Conservation (phyloP, 176 grass and related monocot genomes). For the Sorghum bicolor region DNA sequence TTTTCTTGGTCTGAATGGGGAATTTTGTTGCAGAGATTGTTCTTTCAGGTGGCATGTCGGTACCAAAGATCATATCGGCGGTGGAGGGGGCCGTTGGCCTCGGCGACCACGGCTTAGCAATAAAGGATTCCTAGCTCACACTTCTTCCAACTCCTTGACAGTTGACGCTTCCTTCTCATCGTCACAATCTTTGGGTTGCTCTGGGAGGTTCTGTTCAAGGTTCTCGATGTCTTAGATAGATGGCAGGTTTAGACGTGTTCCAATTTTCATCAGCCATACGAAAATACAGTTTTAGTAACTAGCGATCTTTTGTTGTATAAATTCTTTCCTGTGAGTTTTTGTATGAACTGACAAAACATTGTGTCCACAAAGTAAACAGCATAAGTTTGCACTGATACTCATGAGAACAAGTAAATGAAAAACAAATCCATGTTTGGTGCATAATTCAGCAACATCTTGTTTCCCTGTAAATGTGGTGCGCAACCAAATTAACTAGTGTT, state of each 20-base stretch:
- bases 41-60: slow-evolving; percentile 76
- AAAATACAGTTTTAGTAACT: background rate
- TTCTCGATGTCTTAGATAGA: background rate
- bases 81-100: slow-evolving; percentile 32
- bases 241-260: background rate
- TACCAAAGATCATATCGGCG: slow-evolving; percentile 48
- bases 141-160: background rate
- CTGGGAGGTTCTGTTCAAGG: too few species aligned
- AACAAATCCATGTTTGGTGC: background rate
- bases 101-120: slow-evolving; percentile 24
- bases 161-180: background rate
- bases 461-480: background rate
- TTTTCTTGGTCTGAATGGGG: background rate
- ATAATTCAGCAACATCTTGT: background rate
- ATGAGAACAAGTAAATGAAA: background rate
- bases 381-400: background rate
- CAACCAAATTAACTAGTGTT: background rate
- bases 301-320: background rate
- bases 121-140: background rate
- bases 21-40: slow-evolving; percentile 46
- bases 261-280: background rate
- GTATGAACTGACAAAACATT: too few species aligned
- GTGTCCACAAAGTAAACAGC: background rate
- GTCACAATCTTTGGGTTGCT: background rate
- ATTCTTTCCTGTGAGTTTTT: background rate